Base-by-base conservation (phyloP, 352 stramenopile species). In the Phytophthora quininea region DNA sequence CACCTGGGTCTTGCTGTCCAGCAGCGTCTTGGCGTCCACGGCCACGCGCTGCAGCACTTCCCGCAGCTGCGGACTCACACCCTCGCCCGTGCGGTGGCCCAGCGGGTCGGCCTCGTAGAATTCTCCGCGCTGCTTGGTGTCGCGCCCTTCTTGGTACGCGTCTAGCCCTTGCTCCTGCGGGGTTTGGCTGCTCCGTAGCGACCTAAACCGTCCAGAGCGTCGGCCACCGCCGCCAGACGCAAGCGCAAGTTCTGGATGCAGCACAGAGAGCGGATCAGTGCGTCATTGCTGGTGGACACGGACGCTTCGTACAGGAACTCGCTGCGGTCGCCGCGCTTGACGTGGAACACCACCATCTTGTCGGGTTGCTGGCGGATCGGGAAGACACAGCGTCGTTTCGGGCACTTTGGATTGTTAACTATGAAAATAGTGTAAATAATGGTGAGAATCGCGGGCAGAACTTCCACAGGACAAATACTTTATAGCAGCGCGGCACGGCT, bases 281-380 rank as follows among this genome's bases (percentile, higher is more conserved):
- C 67, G 71, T 98, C 93, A 67, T 97, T 96, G 60, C 68, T 73
- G 31, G 86, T 90, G 3, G 62, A 62, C 29, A 84, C 73, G 2
- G 82, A 89, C 29, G 95, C 91, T 71, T 98, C 87, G 71, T 88
- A 97, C 47, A 98, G 79, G 64, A 98, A 98, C 64, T 91, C 85
- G 77, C 96, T 96, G 64, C 88, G 83, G 63, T 96, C 89, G 42
- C 79, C 76, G 33, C 82, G 82, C 78, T 98, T 97, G 2, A 98
- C 83, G 71, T 96, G 88, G 42, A 97, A 71, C 37, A 97, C 73
- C 40, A 98, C 92, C 92, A 98, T 98, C 12, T 19, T 53, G 37
- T 43, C 12, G 37, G 37, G 7, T 43, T 14, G 37, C 12, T 43
- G 37, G 7, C 12, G 7, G 37, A 12, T 43, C 7, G 37, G 7